These are phyloP conservation scores for Cladorrhinum sp. DNA, from an alignment of 2,329 filamentous ascomycete species.

Conservation along the genomic window DNA sequence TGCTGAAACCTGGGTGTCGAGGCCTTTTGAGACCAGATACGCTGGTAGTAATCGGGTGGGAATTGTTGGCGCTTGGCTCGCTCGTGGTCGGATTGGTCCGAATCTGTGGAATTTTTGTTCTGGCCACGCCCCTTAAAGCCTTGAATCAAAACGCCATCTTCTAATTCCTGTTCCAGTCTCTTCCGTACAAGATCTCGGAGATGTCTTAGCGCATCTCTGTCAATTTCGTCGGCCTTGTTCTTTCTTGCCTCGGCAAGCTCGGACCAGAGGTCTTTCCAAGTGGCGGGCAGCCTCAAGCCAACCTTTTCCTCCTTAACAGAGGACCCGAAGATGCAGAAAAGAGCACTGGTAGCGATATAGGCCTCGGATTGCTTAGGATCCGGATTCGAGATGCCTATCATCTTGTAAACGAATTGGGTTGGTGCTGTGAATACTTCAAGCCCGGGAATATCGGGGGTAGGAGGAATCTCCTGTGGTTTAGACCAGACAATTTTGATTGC, in stretches of 20 bases:
- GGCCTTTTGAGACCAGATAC: constrained; percentile 58
- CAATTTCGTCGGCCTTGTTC: constrained; percentile 63
- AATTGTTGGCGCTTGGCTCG: constrained; percentile 38
- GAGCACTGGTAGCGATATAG: constrained; percentile 74
- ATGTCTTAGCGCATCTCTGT: constrained; percentile 65
- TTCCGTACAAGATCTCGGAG: constrained; percentile 69
- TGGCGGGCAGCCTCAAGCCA: constrained; percentile 69
- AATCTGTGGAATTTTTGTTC: constrained; percentile 46
- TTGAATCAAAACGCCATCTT: constrained; percentile 72
- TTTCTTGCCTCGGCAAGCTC: constrained; percentile 73
- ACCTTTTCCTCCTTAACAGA: constrained; percentile 83
- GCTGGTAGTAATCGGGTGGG: constrained; percentile 50
- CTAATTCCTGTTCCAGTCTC: constrained; percentile 65
- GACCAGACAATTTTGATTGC: constrained; percentile 74
- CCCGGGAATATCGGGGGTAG: constrained; percentile 38
- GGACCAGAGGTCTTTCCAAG: constrained; percentile 82
- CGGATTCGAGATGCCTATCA: constrained; percentile 70
- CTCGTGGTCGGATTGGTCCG: constrained; percentile 48
- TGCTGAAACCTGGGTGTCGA: constrained; percentile 62
- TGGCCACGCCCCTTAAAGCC: constrained; percentile 64
- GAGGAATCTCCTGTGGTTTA: constrained; percentile 59
- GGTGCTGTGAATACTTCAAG: constrained; percentile 46
- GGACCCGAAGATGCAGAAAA: constrained; percentile 78
- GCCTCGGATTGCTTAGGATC: constrained; percentile 80
- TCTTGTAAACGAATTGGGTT: constrained; percentile 63